Percentiles rank a stretch among this genome's conserved stretches.
phyloP scores from a whole-genome alignment of 2,329 filamentous ascomycete genomes.

The Microdochium nivale region DNA sequence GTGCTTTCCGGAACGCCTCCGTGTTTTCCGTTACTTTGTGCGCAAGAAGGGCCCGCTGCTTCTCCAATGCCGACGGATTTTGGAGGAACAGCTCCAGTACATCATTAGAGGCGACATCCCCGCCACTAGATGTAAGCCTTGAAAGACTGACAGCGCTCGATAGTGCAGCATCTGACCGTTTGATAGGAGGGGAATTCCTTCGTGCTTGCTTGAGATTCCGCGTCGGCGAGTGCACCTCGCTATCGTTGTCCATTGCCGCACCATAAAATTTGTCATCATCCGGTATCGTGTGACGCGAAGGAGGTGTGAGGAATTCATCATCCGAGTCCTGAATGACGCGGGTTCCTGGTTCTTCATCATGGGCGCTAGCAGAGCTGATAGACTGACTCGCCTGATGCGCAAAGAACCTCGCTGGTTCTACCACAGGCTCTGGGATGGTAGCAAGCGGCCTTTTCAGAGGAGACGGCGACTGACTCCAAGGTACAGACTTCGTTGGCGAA shows the following conservation, averaged over 20 bases:
- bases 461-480: neutral
- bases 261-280: neutral
- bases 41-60: conserved; percentile 28
- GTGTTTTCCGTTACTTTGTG: conserved; percentile 36
- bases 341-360: conserved; percentile 17
- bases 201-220: conserved; percentile 2
- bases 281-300: neutral
- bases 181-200: conserved; percentile 3
- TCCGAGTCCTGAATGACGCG: conserved; percentile 47
- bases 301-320: conserved; percentile 30
- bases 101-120: conserved; percentile 16
- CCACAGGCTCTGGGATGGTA: neutral
- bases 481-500: neutral
- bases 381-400: conserved; percentile 8
- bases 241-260: neutral
- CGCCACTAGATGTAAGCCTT: conserved; percentile 10
- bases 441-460: neutral
- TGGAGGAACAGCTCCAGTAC: conserved; percentile 27
- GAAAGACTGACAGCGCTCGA: conserved; percentile 4
- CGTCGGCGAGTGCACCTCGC: conserved; percentile 3
- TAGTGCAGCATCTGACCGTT: too few relatives aligned
- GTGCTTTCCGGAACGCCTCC: conserved; percentile 35
- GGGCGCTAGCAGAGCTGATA: neutral
- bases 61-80: conserved; percentile 22
- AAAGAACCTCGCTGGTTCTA: conserved; percentile 3